Evolutionary conservation across 805 yeast genomes (phyloP), one percentile per base, ranked within the genome.

Genomic region (Hanseniaspora lachancei): DNA sequence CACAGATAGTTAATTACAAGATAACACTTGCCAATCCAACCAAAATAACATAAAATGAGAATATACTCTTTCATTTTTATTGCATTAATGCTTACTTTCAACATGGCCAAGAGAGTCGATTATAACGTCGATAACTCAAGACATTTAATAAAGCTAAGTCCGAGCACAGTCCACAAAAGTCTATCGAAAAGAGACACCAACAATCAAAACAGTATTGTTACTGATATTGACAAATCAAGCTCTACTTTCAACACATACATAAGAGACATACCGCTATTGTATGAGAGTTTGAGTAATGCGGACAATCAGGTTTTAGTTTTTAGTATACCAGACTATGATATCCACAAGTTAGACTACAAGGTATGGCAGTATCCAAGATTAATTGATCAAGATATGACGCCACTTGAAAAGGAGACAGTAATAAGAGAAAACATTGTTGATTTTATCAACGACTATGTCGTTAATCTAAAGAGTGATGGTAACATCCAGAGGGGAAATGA

Each of bases 191-290:
- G 55, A 38, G 39, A 44, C 38, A 15, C 18, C 18, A n/a, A 34
- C 15, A n/a, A 43, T 15, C 12, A 24, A 23, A 42, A 27, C 21
- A 52, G 18, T 23, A 44, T 52, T 16, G 49, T 44, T 10, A 18
- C 41, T 16, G 55, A 52, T 23, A 52, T 52, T 38, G 55, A 52
- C 32, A 52, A 52, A n/a, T 52, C 55, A 27, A 52, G 32, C 18
- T 52, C 55, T 5, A 52, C 44, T 13, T 52, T 52, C 18, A 52
- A 38, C 27, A 52, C 55, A 7, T 52, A 52, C 32, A 8, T 52
- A 20, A 43, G 55, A 27, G 49, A 52, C 18, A 44, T 52, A 2
- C 55, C 55, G 12, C 8, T 44, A 21, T 16, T 52, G 5, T 52
- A 52, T 24, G 18, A 18, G 2, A 24, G 44, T 15, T 20, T 52